Evolutionary conservation across 805 yeast species (phyloP).

Genomic region (Spathaspora hagerdaliae): DNA sequence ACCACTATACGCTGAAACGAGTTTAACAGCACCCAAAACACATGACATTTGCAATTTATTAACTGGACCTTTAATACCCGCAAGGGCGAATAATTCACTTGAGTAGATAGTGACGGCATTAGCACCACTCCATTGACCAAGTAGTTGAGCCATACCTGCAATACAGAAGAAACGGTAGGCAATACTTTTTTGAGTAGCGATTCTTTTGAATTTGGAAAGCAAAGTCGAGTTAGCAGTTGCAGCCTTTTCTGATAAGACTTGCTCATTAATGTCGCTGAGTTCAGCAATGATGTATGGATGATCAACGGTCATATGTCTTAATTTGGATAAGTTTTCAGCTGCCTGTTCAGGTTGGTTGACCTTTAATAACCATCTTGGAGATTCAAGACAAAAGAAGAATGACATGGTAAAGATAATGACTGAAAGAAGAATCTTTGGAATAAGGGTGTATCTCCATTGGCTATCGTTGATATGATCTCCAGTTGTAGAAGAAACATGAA

Average conservation of each 20-base stretch:
- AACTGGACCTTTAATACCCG: conserved; percentile 36
- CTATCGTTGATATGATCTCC: conserved; percentile 4
- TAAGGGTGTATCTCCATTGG: conserved; percentile 52
- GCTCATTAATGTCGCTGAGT: conserved; percentile 45
- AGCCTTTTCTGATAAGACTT: conserved; percentile 23
- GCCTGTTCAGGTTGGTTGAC: conserved; percentile 36
- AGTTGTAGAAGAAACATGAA: conserved; percentile 10
- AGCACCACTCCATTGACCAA: conserved; percentile 57
- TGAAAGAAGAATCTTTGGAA: conserved; percentile 45
- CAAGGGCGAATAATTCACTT: conserved; percentile 44
- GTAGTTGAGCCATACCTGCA: conserved; percentile 38
- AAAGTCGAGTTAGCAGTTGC: conserved; percentile 18
- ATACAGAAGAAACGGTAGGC: conserved; percentile 41
- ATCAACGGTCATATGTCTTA: conserved; percentile 40
- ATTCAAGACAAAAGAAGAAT: conserved; percentile 38
- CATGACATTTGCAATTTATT: conserved; percentile 45
- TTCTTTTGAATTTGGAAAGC: conserved; percentile 22
- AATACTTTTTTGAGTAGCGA: conserved; percentile 29
- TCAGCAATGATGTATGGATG: conserved; percentile 48
- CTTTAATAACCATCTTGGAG: conserved; percentile 50
- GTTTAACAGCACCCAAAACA: conserved; percentile 48
- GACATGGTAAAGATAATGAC: conserved; percentile 40
- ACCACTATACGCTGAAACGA: conserved; percentile 40
- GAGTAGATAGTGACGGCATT: conserved; percentile 52
- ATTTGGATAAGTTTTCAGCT: conserved; percentile 28